Evolutionary conservation across 139 green algal species (phyloP).

Genomic region (Chlorella sorokiniana): DNA sequence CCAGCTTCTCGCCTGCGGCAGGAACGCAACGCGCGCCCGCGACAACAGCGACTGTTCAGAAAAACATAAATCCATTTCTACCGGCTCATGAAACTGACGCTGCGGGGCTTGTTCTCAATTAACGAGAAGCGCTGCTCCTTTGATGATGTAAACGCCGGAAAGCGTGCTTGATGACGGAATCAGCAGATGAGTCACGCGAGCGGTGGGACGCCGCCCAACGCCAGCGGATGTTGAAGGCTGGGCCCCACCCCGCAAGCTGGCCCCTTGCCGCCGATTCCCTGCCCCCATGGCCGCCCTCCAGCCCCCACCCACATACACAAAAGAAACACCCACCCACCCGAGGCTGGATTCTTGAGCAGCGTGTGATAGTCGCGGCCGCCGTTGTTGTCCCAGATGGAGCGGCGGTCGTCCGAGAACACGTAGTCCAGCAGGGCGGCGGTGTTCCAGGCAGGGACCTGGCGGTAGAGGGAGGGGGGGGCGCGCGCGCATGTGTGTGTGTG

Average conservation of each 20-base stretch:
- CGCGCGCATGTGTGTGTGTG: too few species aligned
- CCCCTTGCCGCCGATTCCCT: too few species aligned
- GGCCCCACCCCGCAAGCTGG: too few species aligned
- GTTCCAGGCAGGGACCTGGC: conserved; percentile 60
- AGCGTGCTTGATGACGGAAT: too few species aligned
- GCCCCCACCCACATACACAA: not conserved
- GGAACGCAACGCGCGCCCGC: not conserved
- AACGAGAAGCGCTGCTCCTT: too few species aligned
- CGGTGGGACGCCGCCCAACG: too few species aligned
- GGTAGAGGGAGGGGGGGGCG: not conserved
- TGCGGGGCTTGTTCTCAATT: too few species aligned
- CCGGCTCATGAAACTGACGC: too few species aligned
- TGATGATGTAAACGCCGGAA: too few species aligned
- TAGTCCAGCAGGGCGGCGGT: conserved; percentile 76
- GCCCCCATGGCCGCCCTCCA: not conserved
- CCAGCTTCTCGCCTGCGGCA: conserved; percentile 35
- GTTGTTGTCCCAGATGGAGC: conserved; percentile 87
- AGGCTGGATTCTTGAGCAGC: conserved; percentile 42
- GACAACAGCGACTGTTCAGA: not conserved
- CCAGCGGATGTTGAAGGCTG: too few species aligned
- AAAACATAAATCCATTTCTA: not conserved
- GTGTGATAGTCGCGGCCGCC: conserved; percentile 73
- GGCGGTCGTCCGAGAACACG: conserved; percentile 74
- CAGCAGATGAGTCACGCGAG: too few species aligned
- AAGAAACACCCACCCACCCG: not conserved